Evolutionary conservation across 768 basidiomycete species (phyloP).

Genomic region (Thelephora aurantiotincta): DNA sequence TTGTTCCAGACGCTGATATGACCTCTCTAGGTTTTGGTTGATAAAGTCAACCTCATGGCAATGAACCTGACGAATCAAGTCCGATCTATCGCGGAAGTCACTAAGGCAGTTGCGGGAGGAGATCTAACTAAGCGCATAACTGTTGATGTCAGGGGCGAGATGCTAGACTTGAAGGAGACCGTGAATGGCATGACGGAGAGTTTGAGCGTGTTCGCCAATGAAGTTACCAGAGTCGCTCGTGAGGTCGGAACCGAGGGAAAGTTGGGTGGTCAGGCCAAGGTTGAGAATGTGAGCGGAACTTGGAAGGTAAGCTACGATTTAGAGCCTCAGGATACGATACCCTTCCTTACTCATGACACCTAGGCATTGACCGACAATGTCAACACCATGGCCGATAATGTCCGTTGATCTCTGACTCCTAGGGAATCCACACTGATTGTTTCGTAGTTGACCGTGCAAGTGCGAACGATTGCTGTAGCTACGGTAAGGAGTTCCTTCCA

Average conservation of each 20-base stretch:
- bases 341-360: slow-evolving; percentile 1
- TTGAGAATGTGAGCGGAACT: slow-evolving; percentile 88
- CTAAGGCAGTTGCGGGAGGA: slow-evolving; percentile 87
- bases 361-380: slow-evolving; percentile 88
- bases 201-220: slow-evolving; percentile 73
- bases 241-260: slow-evolving; percentile 96
- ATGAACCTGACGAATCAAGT: slow-evolving; percentile 88
- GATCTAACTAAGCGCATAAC: slow-evolving; percentile 90
- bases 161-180: slow-evolving; percentile 79
- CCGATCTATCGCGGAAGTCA: slow-evolving; percentile 84
- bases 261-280: slow-evolving; percentile 87
- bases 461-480: slow-evolving; percentile 84
- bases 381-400: slow-evolving; percentile 90
- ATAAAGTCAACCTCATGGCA: slow-evolving; percentile 83
- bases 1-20: neutral
- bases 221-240: slow-evolving; percentile 76
- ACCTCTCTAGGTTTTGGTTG: slow-evolving; percentile 37
- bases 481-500: slow-evolving; percentile 33
- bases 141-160: slow-evolving; percentile 87
- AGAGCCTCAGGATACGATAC: neutral
- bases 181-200: slow-evolving; percentile 93
- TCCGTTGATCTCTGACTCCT: slow-evolving; percentile 21
- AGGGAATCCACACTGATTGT: neutral
- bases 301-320: slow-evolving; percentile 49
- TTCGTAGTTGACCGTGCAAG: slow-evolving; percentile 74